A percentile compares a stretch with the other conserved stretches of the same genome.
Evolutionary conservation across 768 basidiomycete genomes (phyloP).

Genomic region (Lyophyllum decastes): DNA sequence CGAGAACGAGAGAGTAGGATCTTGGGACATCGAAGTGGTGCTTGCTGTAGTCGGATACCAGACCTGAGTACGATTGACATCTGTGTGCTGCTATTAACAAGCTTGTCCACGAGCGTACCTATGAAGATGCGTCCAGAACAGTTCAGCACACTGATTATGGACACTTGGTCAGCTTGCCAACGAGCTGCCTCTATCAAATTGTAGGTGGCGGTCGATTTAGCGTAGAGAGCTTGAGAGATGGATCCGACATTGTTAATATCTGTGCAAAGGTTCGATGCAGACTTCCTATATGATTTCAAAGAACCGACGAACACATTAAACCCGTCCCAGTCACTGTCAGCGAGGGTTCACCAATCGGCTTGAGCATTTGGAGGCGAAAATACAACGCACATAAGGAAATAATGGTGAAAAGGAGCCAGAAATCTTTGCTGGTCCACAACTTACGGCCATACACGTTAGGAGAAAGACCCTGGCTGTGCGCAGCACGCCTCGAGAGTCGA

Average conservation of each 20-base stretch:
- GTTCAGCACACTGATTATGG: slow-evolving; percentile 79
- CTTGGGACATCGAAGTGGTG: slow-evolving; percentile 60
- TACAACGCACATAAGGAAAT: slow-evolving; percentile 53
- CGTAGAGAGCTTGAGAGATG: slow-evolving; percentile 69
- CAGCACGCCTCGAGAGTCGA: slow-evolving; percentile 11
- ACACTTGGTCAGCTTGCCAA: slow-evolving; percentile 87
- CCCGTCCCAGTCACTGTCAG: slow-evolving; percentile 68
- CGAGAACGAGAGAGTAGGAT: slow-evolving; percentile 66
- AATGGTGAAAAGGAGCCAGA: slow-evolving; percentile 42
- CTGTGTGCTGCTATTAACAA: background rate
- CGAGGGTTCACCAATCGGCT: background rate
- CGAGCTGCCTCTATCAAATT: slow-evolving; percentile 64
- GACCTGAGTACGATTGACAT: slow-evolving; percentile 33
- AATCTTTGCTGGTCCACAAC: slow-evolving; percentile 22
- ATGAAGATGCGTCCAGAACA: slow-evolving; percentile 77
- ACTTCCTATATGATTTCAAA: background rate
- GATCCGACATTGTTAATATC: slow-evolving; percentile 83
- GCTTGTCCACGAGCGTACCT: slow-evolving; percentile 40
- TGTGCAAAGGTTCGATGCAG: slow-evolving; percentile 22
- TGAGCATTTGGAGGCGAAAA: slow-evolving; percentile 20
- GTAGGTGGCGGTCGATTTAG: slow-evolving; percentile 59
- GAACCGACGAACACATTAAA: slow-evolving; percentile 64
- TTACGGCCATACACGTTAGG: slow-evolving; percentile 25
- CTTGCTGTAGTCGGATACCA: slow-evolving; percentile 66
- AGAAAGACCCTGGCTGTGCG: slow-evolving; percentile 15